These are phyloP conservation scores for Entonaema liquescens DNA, from an alignment of 495 filamentous ascomycete genomes.

Conservation along the genomic window DNA sequence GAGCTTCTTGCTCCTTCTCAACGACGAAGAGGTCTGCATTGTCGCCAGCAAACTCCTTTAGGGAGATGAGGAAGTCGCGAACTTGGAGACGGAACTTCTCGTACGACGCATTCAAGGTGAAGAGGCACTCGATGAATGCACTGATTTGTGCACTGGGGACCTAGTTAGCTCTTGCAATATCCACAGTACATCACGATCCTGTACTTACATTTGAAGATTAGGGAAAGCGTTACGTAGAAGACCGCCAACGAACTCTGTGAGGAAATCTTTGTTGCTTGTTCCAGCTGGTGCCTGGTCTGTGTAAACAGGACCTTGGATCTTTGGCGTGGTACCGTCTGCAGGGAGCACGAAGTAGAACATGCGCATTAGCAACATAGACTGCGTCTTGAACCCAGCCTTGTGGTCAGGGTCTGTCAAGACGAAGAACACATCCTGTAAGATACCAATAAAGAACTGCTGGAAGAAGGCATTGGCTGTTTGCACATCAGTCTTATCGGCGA, in stretches of 20 bases:
- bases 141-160: constrained; percentile 78
- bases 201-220: constrained; percentile 88
- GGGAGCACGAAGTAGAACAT: constrained; percentile 93
- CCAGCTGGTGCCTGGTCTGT: constrained; percentile 78
- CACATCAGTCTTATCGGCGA: constrained; percentile 85
- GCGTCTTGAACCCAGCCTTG: constrained; percentile 98
- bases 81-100: constrained; percentile 92
- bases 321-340: constrained; percentile 68
- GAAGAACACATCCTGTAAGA: constrained; percentile 98
- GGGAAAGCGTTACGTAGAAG: constrained; percentile 92
- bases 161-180: constrained; percentile 48
- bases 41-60: constrained; percentile 94
- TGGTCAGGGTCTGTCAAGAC: constrained; percentile 97
- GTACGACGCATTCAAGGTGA: constrained; percentile 80
- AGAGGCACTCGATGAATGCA: constrained; percentile 86
- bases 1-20: constrained; percentile 85
- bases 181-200: background rate
- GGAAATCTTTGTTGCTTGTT: constrained; percentile 87
- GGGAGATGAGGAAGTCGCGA: constrained; percentile 94
- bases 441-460: constrained; percentile 93
- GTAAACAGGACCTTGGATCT: constrained; percentile 92
- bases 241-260: constrained; percentile 82
- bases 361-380: constrained; percentile 89
- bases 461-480: constrained; percentile 93
- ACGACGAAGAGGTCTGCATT: constrained; percentile 95